Evolutionary conservation across 805 yeast genomes (phyloP).

Genomic region (Lachancea nothofagi): DNA sequence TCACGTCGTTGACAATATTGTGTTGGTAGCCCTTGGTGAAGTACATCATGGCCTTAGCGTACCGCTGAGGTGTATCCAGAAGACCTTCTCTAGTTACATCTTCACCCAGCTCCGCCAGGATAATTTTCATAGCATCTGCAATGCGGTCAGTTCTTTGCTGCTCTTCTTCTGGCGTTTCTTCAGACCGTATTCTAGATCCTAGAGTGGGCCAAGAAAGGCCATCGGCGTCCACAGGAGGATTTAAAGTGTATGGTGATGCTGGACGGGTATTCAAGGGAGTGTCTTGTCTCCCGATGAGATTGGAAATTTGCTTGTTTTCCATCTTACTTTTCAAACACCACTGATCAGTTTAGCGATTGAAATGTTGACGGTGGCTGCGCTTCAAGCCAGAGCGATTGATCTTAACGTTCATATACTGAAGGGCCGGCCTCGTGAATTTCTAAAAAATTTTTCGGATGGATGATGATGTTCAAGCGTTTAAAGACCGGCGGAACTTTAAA

Average conservation of each 20-base stretch:
- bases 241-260: conserved; percentile 75
- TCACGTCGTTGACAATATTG: conserved; percentile 75
- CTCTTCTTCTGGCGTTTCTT: conserved; percentile 61
- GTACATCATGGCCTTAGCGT: conserved; percentile 92
- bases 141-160: conserved; percentile 65
- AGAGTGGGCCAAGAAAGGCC: conserved; percentile 91
- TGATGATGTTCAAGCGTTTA: too few species aligned
- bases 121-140: conserved; percentile 71
- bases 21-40: conserved; percentile 97
- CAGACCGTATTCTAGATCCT: conserved; percentile 77
- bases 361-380: too few species aligned
- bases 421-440: too few species aligned
- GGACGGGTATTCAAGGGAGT: conserved; percentile 72
- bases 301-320: conserved; percentile 13
- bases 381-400: too few species aligned
- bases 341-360: too few species aligned
- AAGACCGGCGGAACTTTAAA: too few species aligned
- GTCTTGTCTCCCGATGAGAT: conserved; percentile 20
- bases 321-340: conserved; percentile 4
- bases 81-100: conserved; percentile 85
- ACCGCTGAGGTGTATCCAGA: conserved; percentile 89
- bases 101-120: conserved; percentile 83
- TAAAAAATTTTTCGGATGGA: background rate
- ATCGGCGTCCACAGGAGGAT: conserved; percentile 83
- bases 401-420: too few species aligned